These are phyloP conservation scores for Ophiocordyceps camponoti-saundersi DNA, from an alignment of 2,329 filamentous ascomycete genomes.

Conservation along the genomic window DNA sequence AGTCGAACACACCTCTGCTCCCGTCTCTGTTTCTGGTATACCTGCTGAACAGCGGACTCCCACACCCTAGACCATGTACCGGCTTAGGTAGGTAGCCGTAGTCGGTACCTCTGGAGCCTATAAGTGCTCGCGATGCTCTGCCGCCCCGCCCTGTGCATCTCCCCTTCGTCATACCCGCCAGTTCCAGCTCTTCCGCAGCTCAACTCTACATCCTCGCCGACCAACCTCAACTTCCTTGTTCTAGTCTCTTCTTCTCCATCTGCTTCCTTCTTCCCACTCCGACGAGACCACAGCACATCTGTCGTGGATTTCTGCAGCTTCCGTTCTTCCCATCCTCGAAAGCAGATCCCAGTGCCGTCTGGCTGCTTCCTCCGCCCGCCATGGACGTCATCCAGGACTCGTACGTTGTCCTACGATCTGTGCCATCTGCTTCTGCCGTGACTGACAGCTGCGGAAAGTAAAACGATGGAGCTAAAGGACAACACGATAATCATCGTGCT, in stretches of 20 bases:
- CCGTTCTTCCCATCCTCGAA: background rate
- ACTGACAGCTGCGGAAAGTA: constrained; percentile 17
- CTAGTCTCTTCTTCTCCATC: background rate
- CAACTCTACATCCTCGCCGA: background rate
- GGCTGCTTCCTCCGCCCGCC: constrained; percentile 2
- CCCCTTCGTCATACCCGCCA: background rate
- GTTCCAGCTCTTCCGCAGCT: background rate
- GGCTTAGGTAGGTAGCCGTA: background rate
- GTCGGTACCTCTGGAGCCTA: background rate
- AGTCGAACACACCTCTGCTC: background rate
- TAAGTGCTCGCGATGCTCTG: background rate
- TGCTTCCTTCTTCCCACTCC: background rate
- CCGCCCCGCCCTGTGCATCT: background rate
- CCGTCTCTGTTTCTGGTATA: background rate
- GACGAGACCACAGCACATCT: background rate
- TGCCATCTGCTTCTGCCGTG: background rate
- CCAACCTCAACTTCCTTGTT: background rate
- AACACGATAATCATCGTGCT: constrained; percentile 95
- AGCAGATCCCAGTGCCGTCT: constrained; percentile 2
- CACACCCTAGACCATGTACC: background rate
- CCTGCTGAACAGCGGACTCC: background rate
- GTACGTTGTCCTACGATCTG: constrained; percentile 2
- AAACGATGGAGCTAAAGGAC: constrained; percentile 89
- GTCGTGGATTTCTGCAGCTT: background rate
- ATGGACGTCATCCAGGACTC: constrained; percentile 5